Evolutionary conservation across 1,284 basidiomycete species (phyloP), one percentile per base, ranked within the genome.

Genomic region (Anthracocystis panici-leucophaei): DNA sequence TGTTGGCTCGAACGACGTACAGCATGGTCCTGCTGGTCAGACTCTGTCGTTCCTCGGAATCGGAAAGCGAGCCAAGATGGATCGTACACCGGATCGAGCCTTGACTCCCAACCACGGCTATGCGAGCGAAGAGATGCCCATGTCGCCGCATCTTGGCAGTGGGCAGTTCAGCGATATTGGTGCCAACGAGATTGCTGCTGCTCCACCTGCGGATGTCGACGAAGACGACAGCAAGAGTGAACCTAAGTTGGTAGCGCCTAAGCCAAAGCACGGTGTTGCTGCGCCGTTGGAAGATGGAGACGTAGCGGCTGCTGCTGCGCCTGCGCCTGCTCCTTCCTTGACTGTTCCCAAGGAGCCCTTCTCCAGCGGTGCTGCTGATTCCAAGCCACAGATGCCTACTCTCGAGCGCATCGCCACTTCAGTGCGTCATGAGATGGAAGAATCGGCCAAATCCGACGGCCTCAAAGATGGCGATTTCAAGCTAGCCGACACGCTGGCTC

Each of bases 381-480:
- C 53, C 18, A 69, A 74, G 46, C 66, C 72, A 12, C 62, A 60
- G 20, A 75, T 79, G 75, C 79, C 75, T 2, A 57, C 62, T 29
- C 45, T 80, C 50, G 65, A 65, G 45, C 76, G 77, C 11, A 80
- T 78, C 67, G 63, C 66, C 23, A 77, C 77, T 7, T 41, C 61
- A 21, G 67, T 78, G 6, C 76, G 81, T 23, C 55, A 71, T 5
- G 79, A 83, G 65, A 78, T 79, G 59, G 73, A 78, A 42, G 61
- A 73, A 31, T 77, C 77, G 6, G 81, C 82, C 46, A 75, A 73
- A 38, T 66, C 74, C 8, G 79, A 84, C 45, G 82, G 81, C 20
- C 70, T 84, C 55, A 65, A 70, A 41, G 68, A 75, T 18, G 75
- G 70, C 12, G 78, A 85, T 40, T 77, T 86, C 31, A 70, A 80